phyloP scores from a whole-genome alignment of 1,139 yeast genomes.

The Taphrina populina region DNA sequence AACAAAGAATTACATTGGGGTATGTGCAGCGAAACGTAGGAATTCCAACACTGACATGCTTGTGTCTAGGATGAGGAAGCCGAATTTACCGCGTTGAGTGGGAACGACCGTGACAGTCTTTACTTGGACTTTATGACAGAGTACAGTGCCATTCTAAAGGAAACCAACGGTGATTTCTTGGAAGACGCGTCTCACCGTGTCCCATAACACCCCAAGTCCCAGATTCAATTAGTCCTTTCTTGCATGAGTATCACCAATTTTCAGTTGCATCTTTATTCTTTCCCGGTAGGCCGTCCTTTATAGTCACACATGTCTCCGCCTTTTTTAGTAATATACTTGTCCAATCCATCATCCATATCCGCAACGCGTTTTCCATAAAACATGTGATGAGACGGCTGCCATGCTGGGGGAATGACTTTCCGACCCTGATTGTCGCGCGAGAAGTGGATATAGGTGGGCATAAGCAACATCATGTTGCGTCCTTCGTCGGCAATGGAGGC shows the following conservation, averaged over 20 bases:
- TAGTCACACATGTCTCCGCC: constrained; percentile 25
- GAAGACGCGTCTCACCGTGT: no score
- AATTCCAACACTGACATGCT: not conserved
- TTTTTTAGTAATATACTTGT: constrained; percentile 22
- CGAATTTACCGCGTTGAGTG: constrained; percentile 1
- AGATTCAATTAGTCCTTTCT: no score
- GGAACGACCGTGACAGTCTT: not conserved
- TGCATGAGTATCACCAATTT: no score
- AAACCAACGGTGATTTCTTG: constrained; percentile 1
- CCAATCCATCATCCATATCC: constrained; percentile 23
- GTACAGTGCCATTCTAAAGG: not conserved
- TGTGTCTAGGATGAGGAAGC: not conserved
- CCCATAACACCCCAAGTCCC: no score
- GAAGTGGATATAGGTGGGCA: constrained; percentile 24
- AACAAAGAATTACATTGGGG: not conserved
- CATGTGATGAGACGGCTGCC: constrained; percentile 29
- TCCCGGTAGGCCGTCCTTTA: not conserved
- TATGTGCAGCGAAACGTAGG: not conserved
- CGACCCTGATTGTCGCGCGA: constrained; percentile 16
- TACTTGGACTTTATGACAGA: not conserved
- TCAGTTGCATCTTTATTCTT: no score
- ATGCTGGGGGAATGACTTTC: constrained; percentile 7
- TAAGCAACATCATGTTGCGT: constrained; percentile 32
- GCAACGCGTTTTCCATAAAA: constrained; percentile 24
- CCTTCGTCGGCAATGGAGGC: constrained; percentile 31